Evolutionary conservation across 805 yeast genomes (phyloP).

Genomic region (Clavispora santaluciae): DNA sequence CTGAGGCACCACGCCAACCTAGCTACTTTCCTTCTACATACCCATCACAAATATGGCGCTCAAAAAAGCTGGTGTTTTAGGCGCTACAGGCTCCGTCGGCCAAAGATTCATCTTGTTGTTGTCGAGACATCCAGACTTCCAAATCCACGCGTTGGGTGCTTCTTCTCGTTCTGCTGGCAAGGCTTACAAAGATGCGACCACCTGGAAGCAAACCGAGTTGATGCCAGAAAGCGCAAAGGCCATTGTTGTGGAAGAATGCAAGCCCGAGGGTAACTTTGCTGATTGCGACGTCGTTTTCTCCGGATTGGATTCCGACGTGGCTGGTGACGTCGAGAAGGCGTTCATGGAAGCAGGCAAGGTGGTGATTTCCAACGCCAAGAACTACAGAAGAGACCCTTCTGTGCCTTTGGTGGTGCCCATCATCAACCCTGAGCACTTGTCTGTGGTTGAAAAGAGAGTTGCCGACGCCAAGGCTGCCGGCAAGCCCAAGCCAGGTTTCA

Average conservation of each 20-base stretch:
- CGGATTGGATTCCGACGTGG: slow-evolving; percentile 88
- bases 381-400: slow-evolving; percentile 79
- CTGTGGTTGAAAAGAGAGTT: slow-evolving; percentile 58
- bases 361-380: slow-evolving; percentile 92
- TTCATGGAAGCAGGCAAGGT: slow-evolving; percentile 78
- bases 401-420: slow-evolving; percentile 96
- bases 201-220: slow-evolving; percentile 89
- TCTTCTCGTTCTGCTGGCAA: slow-evolving; percentile 92
- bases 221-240: slow-evolving; percentile 66
- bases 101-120: slow-evolving; percentile 87
- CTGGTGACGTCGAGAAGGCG: slow-evolving; percentile 86
- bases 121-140: slow-evolving; percentile 85
- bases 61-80: slow-evolving; percentile 80
- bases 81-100: slow-evolving; percentile 98
- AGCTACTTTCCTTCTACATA: background rate
- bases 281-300: slow-evolving; percentile 94
- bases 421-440: slow-evolving; percentile 87
- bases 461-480: slow-evolving; percentile 51
- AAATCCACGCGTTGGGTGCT: slow-evolving; percentile 83
- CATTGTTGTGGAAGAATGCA: slow-evolving; percentile 73
- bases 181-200: slow-evolving; percentile 74
- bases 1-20: background rate
- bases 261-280: slow-evolving; percentile 61
- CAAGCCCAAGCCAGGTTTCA: slow-evolving; percentile 66
- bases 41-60: slow-evolving; percentile 18